Base-by-base conservation (phyloP, 1,284 basidiomycete genomes). In the Sporisorium exsertum region DNA sequence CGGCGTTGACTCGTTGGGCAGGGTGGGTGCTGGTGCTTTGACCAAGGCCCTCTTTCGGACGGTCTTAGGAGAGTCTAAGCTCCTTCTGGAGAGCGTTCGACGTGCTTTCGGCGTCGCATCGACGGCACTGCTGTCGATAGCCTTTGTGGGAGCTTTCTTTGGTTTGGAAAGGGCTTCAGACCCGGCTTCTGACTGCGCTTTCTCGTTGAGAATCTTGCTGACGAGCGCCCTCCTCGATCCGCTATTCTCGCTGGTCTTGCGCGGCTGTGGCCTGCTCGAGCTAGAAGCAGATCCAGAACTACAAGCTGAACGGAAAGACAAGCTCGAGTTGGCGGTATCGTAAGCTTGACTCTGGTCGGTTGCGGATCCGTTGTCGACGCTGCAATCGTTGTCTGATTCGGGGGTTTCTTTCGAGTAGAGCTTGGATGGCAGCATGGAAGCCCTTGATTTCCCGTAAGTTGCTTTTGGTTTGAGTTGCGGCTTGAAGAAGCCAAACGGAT, bases 401-500 rank as follows among this genome's bases (percentile, higher is more conserved):
- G 40, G n/a, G 12, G 3, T 50, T 15, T 32, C 6, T 15, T 59
- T 40, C 7, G 32, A n/a, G 15, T 47, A 40, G 13, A 63, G 22
- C 12, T 51, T 7, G 4, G 60, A 35, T 8, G 70, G 57, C 15
- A 64, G 5, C 22, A 60, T 15, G 3, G 70, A 67, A 18, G 60
- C 59, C 49, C 64, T 46, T 0, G 70, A 72, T 35, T 56, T 49
- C 42, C 69, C 63, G 26, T 72, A 65, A 0, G 63, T 65, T 8
- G 57, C 20, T 22, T 60, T 72, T 26, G 70, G 57, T 24, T 64
- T 66, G 2, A 51, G 6, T n/a, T 66, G 70, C 5, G 70, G 8
- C 15, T 54, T 45, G 49, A 75, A 75, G 56, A 75, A 75, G 29
- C 67, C 64, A n/a, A 70, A 75, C 5, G 67, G 67, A 40, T 75